phyloP scores from a whole-genome alignment of 1,284 basidiomycete genomes.

The Moesziomyces parantarcticus region DNA sequence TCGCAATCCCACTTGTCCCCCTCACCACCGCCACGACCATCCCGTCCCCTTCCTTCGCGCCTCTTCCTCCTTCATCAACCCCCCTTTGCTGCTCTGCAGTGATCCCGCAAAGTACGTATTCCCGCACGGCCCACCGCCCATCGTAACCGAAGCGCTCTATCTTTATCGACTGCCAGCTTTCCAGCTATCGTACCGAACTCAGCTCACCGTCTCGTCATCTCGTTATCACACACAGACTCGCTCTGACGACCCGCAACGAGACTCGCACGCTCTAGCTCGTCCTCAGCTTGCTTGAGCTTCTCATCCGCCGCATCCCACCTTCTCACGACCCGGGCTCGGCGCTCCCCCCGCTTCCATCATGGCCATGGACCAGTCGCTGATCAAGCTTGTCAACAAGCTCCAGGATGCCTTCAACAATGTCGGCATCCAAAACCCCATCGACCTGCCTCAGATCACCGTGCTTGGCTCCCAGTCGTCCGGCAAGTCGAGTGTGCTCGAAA shows the following conservation, averaged over 20 bases:
- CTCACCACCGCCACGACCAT: neutral
- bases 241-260: no score
- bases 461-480: slow-evolving; percentile 72
- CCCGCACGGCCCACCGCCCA: no score
- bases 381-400: slow-evolving; percentile 93
- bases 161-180: no score
- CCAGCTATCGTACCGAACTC: no score
- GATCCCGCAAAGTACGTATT: no score
- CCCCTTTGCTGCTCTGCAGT: no score
- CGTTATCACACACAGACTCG: no score
- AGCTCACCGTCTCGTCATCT: no score
- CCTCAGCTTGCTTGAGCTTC: neutral
- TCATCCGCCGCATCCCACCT: neutral
- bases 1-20: neutral
- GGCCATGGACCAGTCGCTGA: slow-evolving; percentile 76
- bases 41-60: no score
- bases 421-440: slow-evolving; percentile 72
- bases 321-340: neutral
- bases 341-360: slow-evolving; percentile 9
- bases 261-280: no score
- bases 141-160: no score
- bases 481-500: slow-evolving; percentile 73
- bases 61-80: no score
- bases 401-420: slow-evolving; percentile 73
- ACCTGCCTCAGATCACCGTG: slow-evolving; percentile 71